Percentiles rank a stretch among this genome's conserved stretches.
These are phyloP conservation scores for Tuber indicum DNA, from an alignment of 495 filamentous ascomycete species.

Conservation along the genomic window DNA sequence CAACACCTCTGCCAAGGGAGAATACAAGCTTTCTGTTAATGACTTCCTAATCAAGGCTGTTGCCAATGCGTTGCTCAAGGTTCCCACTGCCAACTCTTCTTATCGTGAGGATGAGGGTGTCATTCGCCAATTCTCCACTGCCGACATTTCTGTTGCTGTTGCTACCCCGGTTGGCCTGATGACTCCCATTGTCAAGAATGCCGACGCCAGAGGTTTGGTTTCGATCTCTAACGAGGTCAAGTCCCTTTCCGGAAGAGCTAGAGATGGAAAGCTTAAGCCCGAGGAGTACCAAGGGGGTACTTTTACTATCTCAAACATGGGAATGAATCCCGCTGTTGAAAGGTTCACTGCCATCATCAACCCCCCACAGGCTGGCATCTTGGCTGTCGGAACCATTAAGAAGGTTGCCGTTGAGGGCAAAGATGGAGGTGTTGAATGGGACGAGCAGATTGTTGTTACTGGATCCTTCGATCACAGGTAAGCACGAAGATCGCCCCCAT, in stretches of 20 bases:
- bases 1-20: constrained; percentile 77
- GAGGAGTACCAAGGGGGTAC: constrained; percentile 99
- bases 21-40: constrained; percentile 98
- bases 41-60: constrained; percentile 99
- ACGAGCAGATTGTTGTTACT: constrained; percentile 91
- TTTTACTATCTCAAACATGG: constrained; percentile 99
- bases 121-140: constrained; percentile 85
- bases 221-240: constrained; percentile 83
- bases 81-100: constrained; percentile 89
- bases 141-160: constrained; percentile 90
- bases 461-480: constrained; percentile 84
- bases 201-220: constrained; percentile 73
- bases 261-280: constrained; percentile 97
- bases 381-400: constrained; percentile 87
- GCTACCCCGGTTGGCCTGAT: constrained; percentile 91
- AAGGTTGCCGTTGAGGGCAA: constrained; percentile 88
- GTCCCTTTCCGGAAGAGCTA: constrained; percentile 89
- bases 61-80: constrained; percentile 79
- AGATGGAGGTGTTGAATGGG: constrained; percentile 82
- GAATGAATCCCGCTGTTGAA: constrained; percentile 95
- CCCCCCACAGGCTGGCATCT: constrained; percentile 91
- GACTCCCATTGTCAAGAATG: constrained; percentile 91
- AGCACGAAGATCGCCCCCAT: constrained; percentile 2
- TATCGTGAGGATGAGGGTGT: constrained; percentile 78
- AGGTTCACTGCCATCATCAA: constrained; percentile 99